phyloP scores from a whole-genome alignment of 495 filamentous ascomycete genomes.

The Viridothelium virens region DNA sequence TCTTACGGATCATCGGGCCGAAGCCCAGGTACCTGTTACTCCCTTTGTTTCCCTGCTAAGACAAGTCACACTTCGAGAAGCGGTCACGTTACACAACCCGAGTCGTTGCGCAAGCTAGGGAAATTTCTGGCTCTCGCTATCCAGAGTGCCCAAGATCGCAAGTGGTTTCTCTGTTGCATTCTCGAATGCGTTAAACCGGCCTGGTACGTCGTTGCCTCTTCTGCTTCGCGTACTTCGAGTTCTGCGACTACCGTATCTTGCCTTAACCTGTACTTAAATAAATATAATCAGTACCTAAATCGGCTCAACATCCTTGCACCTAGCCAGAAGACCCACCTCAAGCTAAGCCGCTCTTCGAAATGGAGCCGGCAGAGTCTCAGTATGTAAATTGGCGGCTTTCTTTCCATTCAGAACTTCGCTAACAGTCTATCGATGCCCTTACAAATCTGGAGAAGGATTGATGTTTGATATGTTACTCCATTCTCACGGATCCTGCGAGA shows the following conservation, averaged over 20 bases:
- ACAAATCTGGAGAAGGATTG: constrained; percentile 10
- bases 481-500: background rate
- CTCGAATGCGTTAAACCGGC: background rate
- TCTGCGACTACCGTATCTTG: background rate
- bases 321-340: background rate
- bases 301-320: background rate
- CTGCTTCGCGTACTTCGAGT: background rate
- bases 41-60: too few species aligned
- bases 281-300: background rate
- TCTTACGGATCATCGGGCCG: too few species aligned
- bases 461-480: background rate
- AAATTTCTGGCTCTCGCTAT: too few species aligned
- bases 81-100: too few species aligned
- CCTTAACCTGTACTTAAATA: background rate
- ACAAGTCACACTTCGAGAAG: too few species aligned
- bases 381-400: constrained; percentile 4
- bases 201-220: background rate
- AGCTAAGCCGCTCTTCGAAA: background rate
- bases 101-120: too few species aligned
- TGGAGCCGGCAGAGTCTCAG: constrained; percentile 10
- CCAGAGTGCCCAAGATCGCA: background rate
- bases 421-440: constrained; percentile 4
- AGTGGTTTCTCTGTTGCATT: background rate
- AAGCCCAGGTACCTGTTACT: too few species aligned
- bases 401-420: constrained; percentile 8